Conservation (phyloP, 352 stramenopile species). For the Phytopythium montanum region DNA sequence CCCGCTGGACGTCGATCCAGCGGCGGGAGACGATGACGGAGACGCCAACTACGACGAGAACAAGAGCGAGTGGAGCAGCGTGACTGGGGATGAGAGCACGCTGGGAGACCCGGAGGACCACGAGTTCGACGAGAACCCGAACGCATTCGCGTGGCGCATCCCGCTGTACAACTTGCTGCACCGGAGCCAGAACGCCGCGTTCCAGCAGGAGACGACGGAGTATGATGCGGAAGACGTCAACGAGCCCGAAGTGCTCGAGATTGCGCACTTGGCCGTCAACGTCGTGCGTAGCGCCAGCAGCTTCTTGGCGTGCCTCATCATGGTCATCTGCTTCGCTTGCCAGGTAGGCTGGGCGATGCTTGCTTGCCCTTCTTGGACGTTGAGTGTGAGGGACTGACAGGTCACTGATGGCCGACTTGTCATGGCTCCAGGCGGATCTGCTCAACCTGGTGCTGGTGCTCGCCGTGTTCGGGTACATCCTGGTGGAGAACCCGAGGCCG, state of each 20-base stretch:
- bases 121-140: slow-evolving; percentile 57
- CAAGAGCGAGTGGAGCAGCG: slow-evolving; percentile 82
- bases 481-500: slow-evolving; percentile 72
- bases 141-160: slow-evolving; percentile 54
- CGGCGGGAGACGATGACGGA: slow-evolving; percentile 26
- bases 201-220: slow-evolving; percentile 55
- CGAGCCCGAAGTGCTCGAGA: slow-evolving; percentile 55
- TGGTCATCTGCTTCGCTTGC: slow-evolving; percentile 68
- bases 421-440: slow-evolving; percentile 49
- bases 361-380: neutral
- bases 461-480: slow-evolving; percentile 60
- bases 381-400: neutral
- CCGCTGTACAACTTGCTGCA: slow-evolving; percentile 69
- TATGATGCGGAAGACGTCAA: slow-evolving; percentile 82
- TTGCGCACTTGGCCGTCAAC: slow-evolving; percentile 57
- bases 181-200: slow-evolving; percentile 63
- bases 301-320: slow-evolving; percentile 50
- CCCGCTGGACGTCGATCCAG: slow-evolving; percentile 32
- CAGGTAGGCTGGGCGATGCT: slow-evolving; percentile 42
- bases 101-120: slow-evolving; percentile 76
- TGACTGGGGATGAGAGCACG: slow-evolving; percentile 80
- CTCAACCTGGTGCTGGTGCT: slow-evolving; percentile 81
- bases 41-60: slow-evolving; percentile 52
- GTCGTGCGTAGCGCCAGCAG: slow-evolving; percentile 63
- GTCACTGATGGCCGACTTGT: neutral